A percentile compares a stretch with the other conserved stretches of the same genome.
Evolutionary conservation across 768 basidiomycete species (phyloP).

Genomic region (Porphyrellus cyaneotinctus): DNA sequence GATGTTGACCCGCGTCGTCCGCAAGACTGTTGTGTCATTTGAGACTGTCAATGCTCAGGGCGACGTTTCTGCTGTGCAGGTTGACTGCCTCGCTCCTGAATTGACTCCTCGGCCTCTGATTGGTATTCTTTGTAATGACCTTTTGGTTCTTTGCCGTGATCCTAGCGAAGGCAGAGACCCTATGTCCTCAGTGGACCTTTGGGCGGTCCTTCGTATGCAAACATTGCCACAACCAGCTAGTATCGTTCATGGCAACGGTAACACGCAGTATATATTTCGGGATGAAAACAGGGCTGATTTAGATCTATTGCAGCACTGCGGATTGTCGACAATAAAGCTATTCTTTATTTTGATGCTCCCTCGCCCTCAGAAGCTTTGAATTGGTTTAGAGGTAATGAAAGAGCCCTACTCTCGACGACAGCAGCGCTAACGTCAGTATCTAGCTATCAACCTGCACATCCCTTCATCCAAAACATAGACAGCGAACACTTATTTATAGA

Average conservation of each 20-base stretch:
- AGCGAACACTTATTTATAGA: slow-evolving; percentile 9
- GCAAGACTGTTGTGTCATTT: slow-evolving; percentile 77
- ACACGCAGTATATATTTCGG: slow-evolving; percentile 11
- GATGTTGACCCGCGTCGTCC: slow-evolving; percentile 83
- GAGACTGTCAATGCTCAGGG: slow-evolving; percentile 77
- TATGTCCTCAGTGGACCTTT: slow-evolving; percentile 77
- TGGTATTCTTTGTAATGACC: slow-evolving; percentile 88
- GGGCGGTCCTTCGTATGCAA: slow-evolving; percentile 95
- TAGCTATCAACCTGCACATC: slow-evolving; percentile 88
- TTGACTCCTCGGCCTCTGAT: slow-evolving; percentile 73
- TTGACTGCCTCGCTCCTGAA: slow-evolving; percentile 88
- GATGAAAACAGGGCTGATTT: slow-evolving; percentile 5
- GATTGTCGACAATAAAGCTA: slow-evolving; percentile 88
- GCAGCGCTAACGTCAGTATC: slow-evolving; percentile 5
- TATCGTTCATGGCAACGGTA: slow-evolving; percentile 84
- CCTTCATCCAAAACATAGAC: slow-evolving; percentile 72
- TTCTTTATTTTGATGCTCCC: slow-evolving; percentile 84
- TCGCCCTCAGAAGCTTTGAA: slow-evolving; percentile 81
- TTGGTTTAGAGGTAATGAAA: slow-evolving; percentile 76
- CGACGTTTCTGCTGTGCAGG: slow-evolving; percentile 76
- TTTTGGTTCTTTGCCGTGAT: slow-evolving; percentile 88
- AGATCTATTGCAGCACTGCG: slow-evolving; percentile 55
- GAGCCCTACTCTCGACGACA: slow-evolving; percentile 8
- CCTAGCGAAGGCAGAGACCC: slow-evolving; percentile 78
- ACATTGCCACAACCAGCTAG: slow-evolving; percentile 87